phyloP scores from a whole-genome alignment of 139 green algal species.

The Limnomonas spitsbergensis region DNA sequence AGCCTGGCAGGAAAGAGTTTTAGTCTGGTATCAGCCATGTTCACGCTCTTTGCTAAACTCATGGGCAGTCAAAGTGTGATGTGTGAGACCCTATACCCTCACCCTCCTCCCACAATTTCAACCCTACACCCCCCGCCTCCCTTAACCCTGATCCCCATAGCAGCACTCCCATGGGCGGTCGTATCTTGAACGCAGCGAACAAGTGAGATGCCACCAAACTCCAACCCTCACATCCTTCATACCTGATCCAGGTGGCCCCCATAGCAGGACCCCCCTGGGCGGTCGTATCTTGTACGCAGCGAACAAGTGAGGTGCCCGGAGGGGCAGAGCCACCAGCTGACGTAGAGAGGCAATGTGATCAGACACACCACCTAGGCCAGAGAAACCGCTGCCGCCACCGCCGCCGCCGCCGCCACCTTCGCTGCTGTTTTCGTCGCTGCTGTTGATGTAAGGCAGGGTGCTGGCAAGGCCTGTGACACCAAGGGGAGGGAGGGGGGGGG shows the following conservation, averaged over 20 bases:
- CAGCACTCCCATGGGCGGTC: conserved; percentile 69
- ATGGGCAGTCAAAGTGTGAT: no score
- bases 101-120: no score
- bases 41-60: no score
- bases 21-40: no score
- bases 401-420: background rate
- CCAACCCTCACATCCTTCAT: background rate
- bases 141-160: conserved; percentile 73
- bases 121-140: background rate
- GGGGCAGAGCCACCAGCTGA: conserved; percentile 53
- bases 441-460: no score
- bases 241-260: conserved; percentile 70
- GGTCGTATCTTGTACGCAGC: conserved; percentile 44
- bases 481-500: no score
- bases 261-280: conserved; percentile 74
- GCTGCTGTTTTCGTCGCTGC: no score
- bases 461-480: no score
- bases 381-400: background rate
- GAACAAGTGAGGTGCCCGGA: conserved; percentile 43
- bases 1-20: no score
- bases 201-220: conserved; percentile 31
- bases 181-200: conserved; percentile 45
- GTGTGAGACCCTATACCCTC: no score
- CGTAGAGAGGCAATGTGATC: conserved; percentile 29
- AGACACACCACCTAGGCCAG: conserved; percentile 44